Base-by-base conservation (phyloP, 2,329 filamentous ascomycete species). In the Arthrobotrys musiformis region DNA sequence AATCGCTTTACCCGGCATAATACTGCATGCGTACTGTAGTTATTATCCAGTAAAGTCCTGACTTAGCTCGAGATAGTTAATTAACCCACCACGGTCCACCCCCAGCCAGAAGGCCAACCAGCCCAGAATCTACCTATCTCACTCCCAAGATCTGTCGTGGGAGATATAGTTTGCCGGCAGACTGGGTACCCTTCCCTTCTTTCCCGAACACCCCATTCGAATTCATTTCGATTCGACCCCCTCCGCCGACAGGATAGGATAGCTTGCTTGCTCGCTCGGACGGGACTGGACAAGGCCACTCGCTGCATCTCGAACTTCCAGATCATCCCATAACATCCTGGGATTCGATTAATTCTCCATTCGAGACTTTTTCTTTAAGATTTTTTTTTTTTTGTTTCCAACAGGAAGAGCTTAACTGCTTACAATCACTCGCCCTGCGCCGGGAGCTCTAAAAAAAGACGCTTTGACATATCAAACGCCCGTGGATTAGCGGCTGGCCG, bases 181-280 rank as follows among this genome's bases (percentile, higher is more conserved):
- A 75, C 70, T 75, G 70, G 70, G 70, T 75, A 68, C 70, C 70
- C 63, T 75, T 69, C 70, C 70, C 56, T 75, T 62, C 46, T 44
- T 75, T 68, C 70, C 70, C 63, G 70, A 75, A 54, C 44, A 54
- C 40, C 62, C 61, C 44, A 40, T 40, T 33, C 62, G n/a, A n/a
- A 66, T 24, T 50, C 67, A 24, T 22, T 33, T 58, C 54, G 54
- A 58, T 40, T 40, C 26, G 26, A 30, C 26, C 48, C 46, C 46
- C 40, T 5, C 15, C 5, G n/a, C n/a, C n/a, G n/a, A n/a, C n/a
- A n/a, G n/a, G n/a, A n/a, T n/a, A n/a, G n/a, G n/a, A n/a, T n/a
- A n/a, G n/a, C n/a, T n/a, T n/a, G n/a, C n/a, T n/a, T n/a, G n/a
- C n/a, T n/a, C n/a, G n/a, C 40, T 42, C 40, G 17, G 40, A 15